A percentile compares a stretch with the other conserved stretches of the same genome.
These are phyloP conservation scores for Coemansia sp. DNA, from an alignment of 192 early-diverging fungal species.

Conservation along the genomic window DNA sequence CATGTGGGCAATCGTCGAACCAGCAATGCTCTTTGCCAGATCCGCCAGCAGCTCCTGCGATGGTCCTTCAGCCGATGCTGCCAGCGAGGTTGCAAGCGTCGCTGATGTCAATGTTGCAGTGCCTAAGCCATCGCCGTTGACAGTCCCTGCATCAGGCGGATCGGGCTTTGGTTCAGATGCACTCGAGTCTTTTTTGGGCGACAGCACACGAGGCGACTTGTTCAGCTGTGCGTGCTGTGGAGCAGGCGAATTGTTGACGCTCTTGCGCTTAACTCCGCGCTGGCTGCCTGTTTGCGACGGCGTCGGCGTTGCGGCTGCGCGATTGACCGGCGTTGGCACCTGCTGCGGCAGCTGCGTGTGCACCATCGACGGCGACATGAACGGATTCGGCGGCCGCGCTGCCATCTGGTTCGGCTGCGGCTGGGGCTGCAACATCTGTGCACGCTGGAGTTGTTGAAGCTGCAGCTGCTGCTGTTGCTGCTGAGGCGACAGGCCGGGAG, in stretches of 20 bases:
- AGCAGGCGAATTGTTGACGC: conserved; percentile 43
- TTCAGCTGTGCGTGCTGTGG: conserved; percentile 6
- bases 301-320: conserved; percentile 19
- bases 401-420: conserved; percentile 9
- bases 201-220: conserved; percentile 39
- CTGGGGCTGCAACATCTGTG: conserved; percentile 7
- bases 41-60: conserved; percentile 8
- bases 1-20: background rate
- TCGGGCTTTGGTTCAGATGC: background rate
- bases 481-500: conserved; percentile 25
- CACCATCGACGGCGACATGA: conserved; percentile 26
- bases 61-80: conserved; percentile 2
- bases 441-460: conserved; percentile 8
- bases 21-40: background rate
- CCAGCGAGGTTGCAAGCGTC: background rate
- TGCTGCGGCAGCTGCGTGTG: conserved; percentile 13
- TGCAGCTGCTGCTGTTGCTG: conserved; percentile 6
- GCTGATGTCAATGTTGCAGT: background rate
- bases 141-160: background rate
- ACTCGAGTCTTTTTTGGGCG: background rate
- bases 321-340: background rate
- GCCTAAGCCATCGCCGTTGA: background rate
- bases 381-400: conserved; percentile 21
- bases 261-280: conserved; percentile 53
- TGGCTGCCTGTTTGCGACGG: conserved; percentile 19